These are phyloP conservation scores for Neurospora hispaniola DNA, from an alignment of 495 filamentous ascomycete species.

Conservation along the genomic window DNA sequence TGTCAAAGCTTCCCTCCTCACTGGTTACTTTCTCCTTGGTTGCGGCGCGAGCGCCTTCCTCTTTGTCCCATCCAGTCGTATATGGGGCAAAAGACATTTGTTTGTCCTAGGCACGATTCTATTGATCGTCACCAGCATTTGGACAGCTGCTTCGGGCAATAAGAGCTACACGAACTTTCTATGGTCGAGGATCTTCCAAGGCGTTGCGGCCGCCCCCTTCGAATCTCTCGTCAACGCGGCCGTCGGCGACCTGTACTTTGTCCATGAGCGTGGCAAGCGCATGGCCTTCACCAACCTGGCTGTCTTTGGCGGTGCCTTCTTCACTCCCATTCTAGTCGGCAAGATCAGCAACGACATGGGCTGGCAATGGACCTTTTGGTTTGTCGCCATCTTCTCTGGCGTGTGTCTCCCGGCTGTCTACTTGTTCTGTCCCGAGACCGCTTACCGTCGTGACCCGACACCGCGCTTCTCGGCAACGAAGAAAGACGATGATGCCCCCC, in stretches of 20 bases:
- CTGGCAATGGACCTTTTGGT: slow-evolving; percentile 73
- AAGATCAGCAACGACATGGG: slow-evolving; percentile 66
- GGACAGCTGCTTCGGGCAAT: slow-evolving; percentile 59
- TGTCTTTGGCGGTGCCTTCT: slow-evolving; percentile 83
- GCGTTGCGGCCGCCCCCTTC: slow-evolving; percentile 64
- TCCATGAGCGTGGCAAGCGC: slow-evolving; percentile 74
- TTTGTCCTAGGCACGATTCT: slow-evolving; percentile 73
- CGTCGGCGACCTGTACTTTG: slow-evolving; percentile 67
- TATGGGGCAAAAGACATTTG: slow-evolving; percentile 86
- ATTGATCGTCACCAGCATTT: slow-evolving; percentile 58
- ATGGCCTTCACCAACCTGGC: slow-evolving; percentile 89
- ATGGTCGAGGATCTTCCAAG: slow-evolving; percentile 68
- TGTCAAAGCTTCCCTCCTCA: slow-evolving; percentile 66
- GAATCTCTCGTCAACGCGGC: slow-evolving; percentile 68
- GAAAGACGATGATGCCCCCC: not conserved
- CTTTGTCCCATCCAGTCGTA: slow-evolving; percentile 75
- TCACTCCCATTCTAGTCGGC: slow-evolving; percentile 80
- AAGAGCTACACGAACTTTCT: slow-evolving; percentile 57
- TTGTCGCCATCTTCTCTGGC: slow-evolving; percentile 61
- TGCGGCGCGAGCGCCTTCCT: slow-evolving; percentile 71
- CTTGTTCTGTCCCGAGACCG: slow-evolving; percentile 79
- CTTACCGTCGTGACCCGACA: slow-evolving; percentile 50
- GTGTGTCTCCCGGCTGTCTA: slow-evolving; percentile 53
- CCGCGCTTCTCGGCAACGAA: not conserved
- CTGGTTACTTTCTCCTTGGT: slow-evolving; percentile 79